Percentiles rank a stretch among this genome's conserved stretches.
phyloP scores from a whole-genome alignment of 371 early-diverging fungal genomes.

The Lichtheimia corymbifera region DNA sequence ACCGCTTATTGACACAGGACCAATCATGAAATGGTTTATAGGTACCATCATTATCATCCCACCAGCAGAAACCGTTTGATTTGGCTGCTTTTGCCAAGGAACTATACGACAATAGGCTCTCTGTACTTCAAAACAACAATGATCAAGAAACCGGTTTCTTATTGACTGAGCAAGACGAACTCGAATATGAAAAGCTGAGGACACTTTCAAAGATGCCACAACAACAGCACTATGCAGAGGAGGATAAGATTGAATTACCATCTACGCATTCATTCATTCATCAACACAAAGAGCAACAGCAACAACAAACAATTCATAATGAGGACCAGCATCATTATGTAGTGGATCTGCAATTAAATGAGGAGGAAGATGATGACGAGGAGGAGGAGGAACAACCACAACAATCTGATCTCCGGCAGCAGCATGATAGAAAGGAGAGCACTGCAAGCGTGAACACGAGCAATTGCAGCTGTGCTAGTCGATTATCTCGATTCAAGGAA shows the following conservation, averaged over 20 bases:
- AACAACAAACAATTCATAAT: too few relatives aligned
- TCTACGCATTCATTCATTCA: background rate
- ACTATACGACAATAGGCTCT: conserved; percentile 40
- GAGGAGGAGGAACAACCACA: background rate
- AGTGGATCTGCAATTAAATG: too few relatives aligned
- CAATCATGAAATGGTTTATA: too few relatives aligned
- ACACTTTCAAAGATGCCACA: background rate
- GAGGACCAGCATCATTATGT: background rate
- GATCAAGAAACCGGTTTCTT: conserved; percentile 24
- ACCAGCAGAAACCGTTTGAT: conserved; percentile 20
- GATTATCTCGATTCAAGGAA: conserved; percentile 12
- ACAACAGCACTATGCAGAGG: background rate
- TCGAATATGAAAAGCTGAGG: conserved; percentile 31
- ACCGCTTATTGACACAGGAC: too few relatives aligned
- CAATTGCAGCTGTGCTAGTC: conserved; percentile 1
- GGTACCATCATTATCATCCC: too few relatives aligned
- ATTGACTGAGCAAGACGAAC: conserved; percentile 45
- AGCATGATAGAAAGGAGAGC: background rate
- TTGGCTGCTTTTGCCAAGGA: conserved; percentile 39
- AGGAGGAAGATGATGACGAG: background rate
- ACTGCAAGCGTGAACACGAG: background rate
- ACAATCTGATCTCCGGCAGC: too few relatives aligned
- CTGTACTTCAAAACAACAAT: conserved; percentile 32
- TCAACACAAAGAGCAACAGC: background rate
- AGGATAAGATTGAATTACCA: background rate